phyloP scores from a whole-genome alignment of 2,329 filamentous ascomycete genomes.

The Phyllosticta paracitricarpa region DNA sequence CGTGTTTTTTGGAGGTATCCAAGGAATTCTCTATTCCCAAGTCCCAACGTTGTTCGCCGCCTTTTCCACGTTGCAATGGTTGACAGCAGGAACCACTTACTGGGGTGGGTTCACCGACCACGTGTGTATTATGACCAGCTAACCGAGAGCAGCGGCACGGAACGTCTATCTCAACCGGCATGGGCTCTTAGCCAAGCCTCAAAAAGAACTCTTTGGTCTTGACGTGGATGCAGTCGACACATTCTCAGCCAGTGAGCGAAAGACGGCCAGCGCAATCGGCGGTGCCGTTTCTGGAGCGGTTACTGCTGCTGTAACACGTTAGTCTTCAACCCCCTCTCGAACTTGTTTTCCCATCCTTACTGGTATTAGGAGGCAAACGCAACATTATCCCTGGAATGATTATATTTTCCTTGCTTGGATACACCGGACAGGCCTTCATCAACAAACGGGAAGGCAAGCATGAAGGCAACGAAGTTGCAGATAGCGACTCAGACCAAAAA shows the following conservation, averaged over 20 bases:
- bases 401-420: constrained; percentile 50
- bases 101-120: constrained; percentile 37
- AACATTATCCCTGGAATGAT: constrained; percentile 45
- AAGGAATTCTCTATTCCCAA: constrained; percentile 49
- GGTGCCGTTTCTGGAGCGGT: constrained; percentile 54
- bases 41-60: constrained; percentile 60
- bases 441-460: constrained; percentile 37
- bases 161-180: constrained; percentile 27
- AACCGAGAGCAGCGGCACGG: constrained; percentile 18
- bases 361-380: constrained; percentile 15
- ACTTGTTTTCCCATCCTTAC: neutral
- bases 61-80: constrained; percentile 70
- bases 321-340: neutral
- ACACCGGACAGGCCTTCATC: constrained; percentile 46
- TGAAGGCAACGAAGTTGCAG: neutral
- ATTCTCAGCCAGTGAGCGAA: constrained; percentile 43
- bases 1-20: constrained; percentile 42
- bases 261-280: constrained; percentile 58
- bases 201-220: neutral
- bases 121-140: neutral
- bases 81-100: constrained; percentile 64
- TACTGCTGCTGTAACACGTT: constrained; percentile 28
- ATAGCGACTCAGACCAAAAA: neutral
- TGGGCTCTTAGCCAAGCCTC: constrained; percentile 23
- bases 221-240: neutral